Evolutionary conservation across 805 yeast species (phyloP).

Genomic region (Pichia manshurica): DNA sequence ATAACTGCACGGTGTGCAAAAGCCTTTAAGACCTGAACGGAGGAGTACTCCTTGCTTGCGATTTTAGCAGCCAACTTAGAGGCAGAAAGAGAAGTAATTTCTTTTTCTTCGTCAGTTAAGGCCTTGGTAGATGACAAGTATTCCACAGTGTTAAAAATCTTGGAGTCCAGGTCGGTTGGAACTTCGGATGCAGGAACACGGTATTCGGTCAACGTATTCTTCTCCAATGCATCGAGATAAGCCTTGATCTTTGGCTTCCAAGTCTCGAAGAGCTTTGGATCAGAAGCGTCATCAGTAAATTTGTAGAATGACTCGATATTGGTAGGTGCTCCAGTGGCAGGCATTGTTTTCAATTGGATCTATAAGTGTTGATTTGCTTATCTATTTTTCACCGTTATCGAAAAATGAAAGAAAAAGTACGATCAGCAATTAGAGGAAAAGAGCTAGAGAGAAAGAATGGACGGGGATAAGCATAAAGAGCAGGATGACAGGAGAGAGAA

Average conservation of each 20-base stretch:
- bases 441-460: no score
- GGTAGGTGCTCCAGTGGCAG: constrained; percentile 24
- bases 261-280: constrained; percentile 37
- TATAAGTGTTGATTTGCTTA: background rate
- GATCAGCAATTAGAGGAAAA: no score
- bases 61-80: constrained; percentile 38
- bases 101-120: constrained; percentile 32
- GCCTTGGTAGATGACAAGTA: constrained; percentile 31
- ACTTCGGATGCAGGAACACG: constrained; percentile 28
- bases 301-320: constrained; percentile 26
- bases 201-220: constrained; percentile 23
- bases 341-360: background rate
- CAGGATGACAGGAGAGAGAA: no score
- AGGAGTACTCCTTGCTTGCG: constrained; percentile 40
- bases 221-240: constrained; percentile 31
- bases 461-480: no score
- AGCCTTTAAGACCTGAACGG: constrained; percentile 52
- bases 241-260: constrained; percentile 44
- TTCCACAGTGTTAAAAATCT: constrained; percentile 33
- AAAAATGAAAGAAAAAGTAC: no score
- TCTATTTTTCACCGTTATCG: no score
- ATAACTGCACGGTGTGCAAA: constrained; percentile 60
- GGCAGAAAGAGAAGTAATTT: constrained; percentile 41
- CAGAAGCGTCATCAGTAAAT: constrained; percentile 28
- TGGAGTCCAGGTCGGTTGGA: constrained; percentile 32